These are phyloP conservation scores for Trichomonascus vanleenenianus DNA, from an alignment of 805 yeast genomes.

Conservation along the genomic window DNA sequence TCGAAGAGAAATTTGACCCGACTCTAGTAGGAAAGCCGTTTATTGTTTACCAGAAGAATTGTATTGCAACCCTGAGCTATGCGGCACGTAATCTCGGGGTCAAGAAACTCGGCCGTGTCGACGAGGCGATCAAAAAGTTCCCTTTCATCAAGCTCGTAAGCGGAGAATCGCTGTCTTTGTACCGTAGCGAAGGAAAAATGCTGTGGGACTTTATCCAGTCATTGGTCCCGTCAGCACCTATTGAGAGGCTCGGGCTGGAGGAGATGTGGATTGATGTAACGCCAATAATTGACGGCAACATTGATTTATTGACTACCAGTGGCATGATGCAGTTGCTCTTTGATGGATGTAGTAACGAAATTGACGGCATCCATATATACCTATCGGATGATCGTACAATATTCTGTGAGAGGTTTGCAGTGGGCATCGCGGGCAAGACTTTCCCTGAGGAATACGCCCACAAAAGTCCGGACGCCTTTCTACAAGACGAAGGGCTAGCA, in stretches of 20 bases:
- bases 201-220: conserved; percentile 18
- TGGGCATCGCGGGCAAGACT: conserved; percentile 20
- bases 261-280: conserved; percentile 27
- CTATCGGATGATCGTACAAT: background rate
- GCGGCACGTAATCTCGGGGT: conserved; percentile 27
- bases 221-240: conserved; percentile 14
- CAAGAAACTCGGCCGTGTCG: conserved; percentile 18
- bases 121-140: conserved; percentile 10
- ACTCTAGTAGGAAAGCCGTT: conserved; percentile 21
- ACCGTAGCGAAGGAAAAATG: conserved; percentile 25
- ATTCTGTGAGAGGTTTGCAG: conserved; percentile 22
- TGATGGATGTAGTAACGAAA: conserved; percentile 10
- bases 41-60: conserved; percentile 25
- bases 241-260: conserved; percentile 29
- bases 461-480: conserved; percentile 1
- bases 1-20: conserved; percentile 25
- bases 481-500: background rate
- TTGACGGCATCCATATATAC: conserved; percentile 8
- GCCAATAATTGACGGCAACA: conserved; percentile 11
- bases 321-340: conserved; percentile 5
- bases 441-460: conserved; percentile 11
- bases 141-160: conserved; percentile 24
- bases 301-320: conserved; percentile 4
- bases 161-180: conserved; percentile 26
- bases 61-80: conserved; percentile 26